Evolutionary conservation across 306 rosid species (phyloP).

Genomic region (Nissolia schottii): DNA sequence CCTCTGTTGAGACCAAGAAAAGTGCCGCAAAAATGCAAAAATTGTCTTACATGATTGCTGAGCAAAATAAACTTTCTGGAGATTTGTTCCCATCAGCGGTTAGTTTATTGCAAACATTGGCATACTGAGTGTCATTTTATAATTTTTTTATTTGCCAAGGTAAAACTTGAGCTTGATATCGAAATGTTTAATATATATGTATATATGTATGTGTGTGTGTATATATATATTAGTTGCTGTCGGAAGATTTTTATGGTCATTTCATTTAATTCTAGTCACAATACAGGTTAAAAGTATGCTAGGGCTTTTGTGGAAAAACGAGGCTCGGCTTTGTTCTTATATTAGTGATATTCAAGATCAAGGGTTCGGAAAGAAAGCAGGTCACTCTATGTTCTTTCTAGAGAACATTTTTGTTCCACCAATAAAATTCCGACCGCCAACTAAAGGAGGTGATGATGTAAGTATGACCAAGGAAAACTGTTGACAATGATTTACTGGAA

Average conservation of each 20-base stretch:
- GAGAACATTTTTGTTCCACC: constrained; percentile 86
- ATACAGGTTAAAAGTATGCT: constrained; percentile 59
- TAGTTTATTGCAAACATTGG: constrained; percentile 24
- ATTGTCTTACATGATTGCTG: constrained; percentile 27
- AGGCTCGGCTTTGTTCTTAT: constrained; percentile 55
- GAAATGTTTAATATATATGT: background rate
- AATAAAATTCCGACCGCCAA: constrained; percentile 84
- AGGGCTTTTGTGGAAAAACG: constrained; percentile 65
- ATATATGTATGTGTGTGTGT: too few relatives aligned
- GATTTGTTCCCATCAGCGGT: constrained; percentile 74
- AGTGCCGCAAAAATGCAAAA: constrained; percentile 27
- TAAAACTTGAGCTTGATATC: background rate
- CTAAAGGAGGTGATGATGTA: constrained; percentile 80
- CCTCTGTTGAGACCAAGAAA: constrained; percentile 14
- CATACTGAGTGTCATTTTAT: background rate
- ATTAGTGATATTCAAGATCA: constrained; percentile 68
- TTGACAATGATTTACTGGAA: background rate
- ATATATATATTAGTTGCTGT: background rate
- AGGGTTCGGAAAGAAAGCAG: constrained; percentile 62
- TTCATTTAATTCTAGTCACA: background rate
- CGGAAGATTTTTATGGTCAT: background rate
- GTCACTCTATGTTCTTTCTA: constrained; percentile 76
- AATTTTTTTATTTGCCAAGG: background rate
- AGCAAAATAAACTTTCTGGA: constrained; percentile 42
- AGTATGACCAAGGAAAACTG: constrained; percentile 20